These are phyloP conservation scores for Colletotrichum ledebouriae DNA, from an alignment of 2,329 filamentous ascomycete genomes.

Conservation along the genomic window DNA sequence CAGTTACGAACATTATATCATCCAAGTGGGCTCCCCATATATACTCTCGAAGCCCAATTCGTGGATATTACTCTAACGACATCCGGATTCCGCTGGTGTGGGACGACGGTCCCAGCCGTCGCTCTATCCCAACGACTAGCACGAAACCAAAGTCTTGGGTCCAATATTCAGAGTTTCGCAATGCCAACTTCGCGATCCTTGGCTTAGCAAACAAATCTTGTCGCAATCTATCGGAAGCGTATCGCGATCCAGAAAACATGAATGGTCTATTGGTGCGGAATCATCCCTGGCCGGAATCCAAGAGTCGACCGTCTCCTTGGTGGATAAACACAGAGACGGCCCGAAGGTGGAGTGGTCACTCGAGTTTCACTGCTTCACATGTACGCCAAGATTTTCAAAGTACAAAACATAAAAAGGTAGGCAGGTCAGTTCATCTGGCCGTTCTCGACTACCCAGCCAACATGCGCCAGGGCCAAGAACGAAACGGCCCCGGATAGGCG, in stretches of 20 bases:
- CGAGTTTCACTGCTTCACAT: constrained; percentile 29
- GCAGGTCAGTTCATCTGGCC: constrained; percentile 29
- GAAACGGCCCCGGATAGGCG: constrained; percentile 36
- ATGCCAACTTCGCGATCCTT: constrained; percentile 7
- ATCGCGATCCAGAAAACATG: background rate
- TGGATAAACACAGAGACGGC: constrained; percentile 36
- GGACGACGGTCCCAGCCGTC: constrained; percentile 13
- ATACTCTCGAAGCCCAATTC: constrained; percentile 25
- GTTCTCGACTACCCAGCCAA: constrained; percentile 22
- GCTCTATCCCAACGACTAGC: constrained; percentile 20
- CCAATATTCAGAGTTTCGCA: constrained; percentile 17
- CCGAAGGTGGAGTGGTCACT: constrained; percentile 25
- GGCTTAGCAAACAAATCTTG: constrained; percentile 6
- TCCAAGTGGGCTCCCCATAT: constrained; percentile 8
- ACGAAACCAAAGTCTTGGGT: constrained; percentile 13
- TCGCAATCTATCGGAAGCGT: constrained; percentile 29
- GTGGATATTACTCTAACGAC: constrained; percentile 23
- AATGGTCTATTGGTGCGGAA: constrained; percentile 28
- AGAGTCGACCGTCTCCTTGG: constrained; percentile 24
- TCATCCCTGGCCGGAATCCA: constrained; percentile 9
- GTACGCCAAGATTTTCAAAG: constrained; percentile 31
- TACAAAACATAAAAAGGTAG: constrained; percentile 36
- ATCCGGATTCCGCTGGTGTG: constrained; percentile 20
- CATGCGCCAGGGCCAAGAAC: constrained; percentile 28
- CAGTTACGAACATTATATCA: constrained; percentile 16